Evolutionary conservation across 257 asterid genomes (phyloP).

Genomic region (Jacaranda mimosifolia): DNA sequence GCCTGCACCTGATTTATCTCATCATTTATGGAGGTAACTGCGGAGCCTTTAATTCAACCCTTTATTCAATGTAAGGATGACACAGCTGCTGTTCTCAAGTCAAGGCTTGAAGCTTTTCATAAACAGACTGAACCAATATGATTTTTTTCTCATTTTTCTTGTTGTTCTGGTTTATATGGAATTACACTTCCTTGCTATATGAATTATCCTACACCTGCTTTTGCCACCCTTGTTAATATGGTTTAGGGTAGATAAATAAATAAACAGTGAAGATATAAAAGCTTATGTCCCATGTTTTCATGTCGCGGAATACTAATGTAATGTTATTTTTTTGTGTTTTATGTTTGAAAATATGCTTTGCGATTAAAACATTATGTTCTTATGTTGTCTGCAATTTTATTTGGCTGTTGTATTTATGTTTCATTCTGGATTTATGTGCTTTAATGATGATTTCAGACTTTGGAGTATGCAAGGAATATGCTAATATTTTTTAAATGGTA

Average conservation of each 20-base stretch:
- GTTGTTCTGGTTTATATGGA: slow-evolving; percentile 14
- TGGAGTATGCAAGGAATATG: not conserved
- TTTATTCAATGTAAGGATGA: slow-evolving; percentile 97
- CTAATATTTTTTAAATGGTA: not conserved
- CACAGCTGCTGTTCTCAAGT: slow-evolving; percentile 89
- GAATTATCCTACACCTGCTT: slow-evolving; percentile 15
- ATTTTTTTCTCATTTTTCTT: slow-evolving; percentile 11
- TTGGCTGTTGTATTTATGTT: not conserved
- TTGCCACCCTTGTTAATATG: not conserved
- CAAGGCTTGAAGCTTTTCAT: slow-evolving; percentile 94
- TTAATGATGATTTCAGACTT: not conserved
- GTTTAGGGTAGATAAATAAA: not conserved
- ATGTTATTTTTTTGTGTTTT: not conserved
- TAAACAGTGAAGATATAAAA: not conserved
- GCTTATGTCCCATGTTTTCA: not conserved
- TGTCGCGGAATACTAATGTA: slow-evolving; percentile 15
- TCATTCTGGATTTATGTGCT: not conserved
- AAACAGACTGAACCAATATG: slow-evolving; percentile 90
- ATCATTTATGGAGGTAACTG: slow-evolving; percentile 59
- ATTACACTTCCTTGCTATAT: not conserved
- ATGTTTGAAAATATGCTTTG: not conserved
- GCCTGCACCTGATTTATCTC: slow-evolving; percentile 31
- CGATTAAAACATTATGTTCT: not conserved
- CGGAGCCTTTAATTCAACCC: slow-evolving; percentile 93
- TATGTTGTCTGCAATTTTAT: not conserved